Evolutionary conservation across 2,329 filamentous ascomycete species (phyloP), one percentile per base, ranked within the genome.

Genomic region (Penicillium freii): DNA sequence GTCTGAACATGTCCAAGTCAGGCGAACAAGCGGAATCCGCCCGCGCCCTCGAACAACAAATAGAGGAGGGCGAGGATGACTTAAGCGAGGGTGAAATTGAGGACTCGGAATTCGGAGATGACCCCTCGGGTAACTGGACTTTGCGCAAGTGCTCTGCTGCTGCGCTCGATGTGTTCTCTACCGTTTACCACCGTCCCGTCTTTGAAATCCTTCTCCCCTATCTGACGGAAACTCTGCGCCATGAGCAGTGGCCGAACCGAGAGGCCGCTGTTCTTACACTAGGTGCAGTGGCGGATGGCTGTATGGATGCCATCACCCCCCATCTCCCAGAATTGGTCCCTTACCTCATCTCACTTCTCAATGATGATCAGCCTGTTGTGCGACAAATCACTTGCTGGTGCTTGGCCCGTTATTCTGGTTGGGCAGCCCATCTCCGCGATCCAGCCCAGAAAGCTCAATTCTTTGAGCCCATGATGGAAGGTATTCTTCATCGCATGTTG

Each of bases 341-440:
- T 1, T 99, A 96, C 72, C 84, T 99, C 47, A 89, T 97, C 65
- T 88, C 89, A 8, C 83, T 97, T 0, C 82, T 99, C 36, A 85
- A 89, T 56, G 94, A 99, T 70, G 71, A 83, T 1, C 92, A 97
- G 74, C 91, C 94, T 15, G 89, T 97, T 15, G 93, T 99, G 38
- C 85, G 94, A 60, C 91, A 96, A 71, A 99, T 99, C 64, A 97
- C 93, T 25, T 99, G 94, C 76, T 99, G 94, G 94, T 95, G 94
- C 6, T 83, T 99, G 23, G 92, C 92, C 19, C 85, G 94, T 45
- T 99, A 97, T 75, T 96, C 94, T 5, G 82, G 87, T 44, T 99
- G 94, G 94, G 93, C 92, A 10, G 89, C 92, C 5, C 85, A 87
- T 61, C 82, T 97, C 23, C 78, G 84, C 25, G 85, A 88, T 49